These are phyloP conservation scores for Cyclotella atomus DNA, from an alignment of 108 stramenopile genomes.

Conservation along the genomic window DNA sequence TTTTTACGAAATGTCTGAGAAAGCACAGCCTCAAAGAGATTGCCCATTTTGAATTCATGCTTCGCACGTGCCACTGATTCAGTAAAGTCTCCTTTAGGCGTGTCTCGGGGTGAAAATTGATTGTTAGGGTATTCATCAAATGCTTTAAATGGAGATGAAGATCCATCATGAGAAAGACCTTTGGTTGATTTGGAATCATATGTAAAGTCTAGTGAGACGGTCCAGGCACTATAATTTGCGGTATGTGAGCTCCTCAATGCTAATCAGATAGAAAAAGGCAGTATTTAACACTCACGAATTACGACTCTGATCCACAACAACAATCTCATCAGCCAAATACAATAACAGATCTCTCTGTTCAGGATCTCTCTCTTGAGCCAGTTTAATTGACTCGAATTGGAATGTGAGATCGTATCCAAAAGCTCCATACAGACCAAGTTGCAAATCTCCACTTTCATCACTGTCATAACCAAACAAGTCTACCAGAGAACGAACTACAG, in stretches of 20 bases:
- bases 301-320: slow-evolving; percentile 94
- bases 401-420: slow-evolving; percentile 98
- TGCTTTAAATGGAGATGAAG: slow-evolving; percentile 46
- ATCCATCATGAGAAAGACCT: slow-evolving; percentile 79
- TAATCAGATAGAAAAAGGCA: neutral
- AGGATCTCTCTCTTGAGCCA: slow-evolving; percentile 81
- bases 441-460: slow-evolving; percentile 80
- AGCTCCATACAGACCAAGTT: slow-evolving; percentile 95
- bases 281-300: slow-evolving; percentile 53
- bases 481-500: slow-evolving; percentile 89
- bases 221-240: slow-evolving; percentile 65
- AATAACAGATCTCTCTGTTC: slow-evolving; percentile 92
- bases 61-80: slow-evolving; percentile 88
- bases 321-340: slow-evolving; percentile 92
- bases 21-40: slow-evolving; percentile 96
- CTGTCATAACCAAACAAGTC: slow-evolving; percentile 83
- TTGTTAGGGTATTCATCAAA: slow-evolving; percentile 59
- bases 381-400: slow-evolving; percentile 95
- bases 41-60: slow-evolving; percentile 94
- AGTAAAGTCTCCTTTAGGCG: slow-evolving; percentile 85
- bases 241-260: neutral
- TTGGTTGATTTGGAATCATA: slow-evolving; percentile 78
- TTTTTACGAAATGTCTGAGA: slow-evolving; percentile 94
- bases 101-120: slow-evolving; percentile 78
- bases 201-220: slow-evolving; percentile 89